A percentile compares a stretch with the other conserved stretches of the same genome.
These are phyloP conservation scores for Pestalotiopsis sp. DNA, from an alignment of 2,329 filamentous ascomycete genomes.

Conservation along the genomic window DNA sequence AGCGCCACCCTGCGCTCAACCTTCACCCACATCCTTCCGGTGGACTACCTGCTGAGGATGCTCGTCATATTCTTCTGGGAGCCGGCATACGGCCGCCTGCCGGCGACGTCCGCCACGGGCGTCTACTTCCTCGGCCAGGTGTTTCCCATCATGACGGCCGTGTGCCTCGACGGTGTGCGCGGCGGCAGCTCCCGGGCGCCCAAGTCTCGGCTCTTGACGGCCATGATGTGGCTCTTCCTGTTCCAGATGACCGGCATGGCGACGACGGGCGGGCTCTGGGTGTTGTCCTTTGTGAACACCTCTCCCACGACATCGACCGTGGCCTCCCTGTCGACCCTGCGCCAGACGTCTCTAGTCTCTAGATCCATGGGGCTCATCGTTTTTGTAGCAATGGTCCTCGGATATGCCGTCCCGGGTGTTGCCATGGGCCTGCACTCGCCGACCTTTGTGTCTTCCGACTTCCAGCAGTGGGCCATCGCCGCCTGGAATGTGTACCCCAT, in stretches of 20 bases:
- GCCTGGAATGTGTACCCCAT: slow-evolving; percentile 18
- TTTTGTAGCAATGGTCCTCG: background rate
- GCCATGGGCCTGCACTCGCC: slow-evolving; percentile 11
- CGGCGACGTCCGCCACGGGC: slow-evolving; percentile 11
- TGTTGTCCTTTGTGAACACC: background rate
- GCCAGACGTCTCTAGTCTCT: background rate
- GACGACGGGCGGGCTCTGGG: slow-evolving; percentile 1
- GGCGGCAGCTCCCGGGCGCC: background rate
- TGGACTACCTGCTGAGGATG: slow-evolving; percentile 15
- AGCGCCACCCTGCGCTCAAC: background rate
- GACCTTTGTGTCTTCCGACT: slow-evolving; percentile 11
- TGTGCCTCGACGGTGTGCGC: slow-evolving; percentile 11
- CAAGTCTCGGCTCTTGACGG: background rate
- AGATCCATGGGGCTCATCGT: background rate
- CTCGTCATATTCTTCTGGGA: slow-evolving; percentile 18
- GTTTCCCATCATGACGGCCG: slow-evolving; percentile 8
- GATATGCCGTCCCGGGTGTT: too few relatives aligned
- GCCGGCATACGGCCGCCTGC: slow-evolving; percentile 14
- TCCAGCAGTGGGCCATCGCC: slow-evolving; percentile 15
- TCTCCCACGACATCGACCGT: slow-evolving; percentile 5
- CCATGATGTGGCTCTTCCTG: slow-evolving; percentile 2
- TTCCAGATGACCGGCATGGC: background rate
- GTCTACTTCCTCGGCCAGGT: slow-evolving; percentile 15
- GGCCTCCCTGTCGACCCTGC: background rate
- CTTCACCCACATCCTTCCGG: slow-evolving; percentile 13